Conservation (phyloP, 148 eudicot species). For the Fagopyrum homotropicum region DNA sequence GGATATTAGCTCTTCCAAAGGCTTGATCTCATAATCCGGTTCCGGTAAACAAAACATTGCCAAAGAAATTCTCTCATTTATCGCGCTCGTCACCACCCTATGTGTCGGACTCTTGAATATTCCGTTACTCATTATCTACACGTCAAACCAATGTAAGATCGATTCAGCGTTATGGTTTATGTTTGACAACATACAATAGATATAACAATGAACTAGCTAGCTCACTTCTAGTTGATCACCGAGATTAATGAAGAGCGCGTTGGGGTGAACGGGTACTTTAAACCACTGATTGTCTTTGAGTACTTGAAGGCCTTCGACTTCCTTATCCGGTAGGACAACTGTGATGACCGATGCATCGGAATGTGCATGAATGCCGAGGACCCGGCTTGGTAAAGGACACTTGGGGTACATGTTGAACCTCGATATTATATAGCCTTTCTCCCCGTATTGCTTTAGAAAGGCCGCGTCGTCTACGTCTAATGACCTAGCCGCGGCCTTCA, state of each 20-base stretch:
- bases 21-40: slow-evolving; percentile 20
- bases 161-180: no score
- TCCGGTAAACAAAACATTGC: slow-evolving; percentile 33
- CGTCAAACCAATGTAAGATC: not conserved
- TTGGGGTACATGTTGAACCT: slow-evolving; percentile 41
- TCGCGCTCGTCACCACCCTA: slow-evolving; percentile 33
- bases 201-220: not conserved
- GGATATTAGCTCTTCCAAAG: slow-evolving; percentile 25
- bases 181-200: no score
- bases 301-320: slow-evolving; percentile 51
- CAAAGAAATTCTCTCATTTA: slow-evolving; percentile 29
- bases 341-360: slow-evolving; percentile 43
- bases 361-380: slow-evolving; percentile 47
- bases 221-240: slow-evolving; percentile 53
- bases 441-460: slow-evolving; percentile 27
- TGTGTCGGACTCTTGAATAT: slow-evolving; percentile 42
- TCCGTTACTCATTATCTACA: slow-evolving; percentile 46
- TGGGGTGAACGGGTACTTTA: slow-evolving; percentile 35
- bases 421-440: slow-evolving; percentile 15
- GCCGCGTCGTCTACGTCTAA: slow-evolving; percentile 28
- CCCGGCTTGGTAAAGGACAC: slow-evolving; percentile 37
- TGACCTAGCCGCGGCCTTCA: slow-evolving; percentile 35
- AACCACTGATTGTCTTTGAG: slow-evolving; percentile 44
- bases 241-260: slow-evolving; percentile 38
- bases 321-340: slow-evolving; percentile 32